Conservation (phyloP, 352 stramenopile genomes). For the Phytophthora capsici region DNA sequence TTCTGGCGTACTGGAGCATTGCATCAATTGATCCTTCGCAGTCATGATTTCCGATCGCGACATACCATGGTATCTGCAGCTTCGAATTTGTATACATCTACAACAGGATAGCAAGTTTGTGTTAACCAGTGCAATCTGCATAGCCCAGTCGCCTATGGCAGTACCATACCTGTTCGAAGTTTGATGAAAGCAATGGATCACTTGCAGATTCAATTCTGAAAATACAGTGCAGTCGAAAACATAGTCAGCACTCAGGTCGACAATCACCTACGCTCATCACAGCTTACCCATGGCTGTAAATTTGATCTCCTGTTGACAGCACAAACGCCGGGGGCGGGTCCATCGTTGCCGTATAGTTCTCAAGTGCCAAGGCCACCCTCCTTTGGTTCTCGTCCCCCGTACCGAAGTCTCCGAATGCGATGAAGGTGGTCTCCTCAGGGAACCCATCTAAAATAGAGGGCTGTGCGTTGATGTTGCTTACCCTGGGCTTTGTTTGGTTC, state of each 20-base stretch:
- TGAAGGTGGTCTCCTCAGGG: slow-evolving; percentile 70
- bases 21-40: slow-evolving; percentile 84
- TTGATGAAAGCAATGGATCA: slow-evolving; percentile 65
- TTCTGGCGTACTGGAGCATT: slow-evolving; percentile 80
- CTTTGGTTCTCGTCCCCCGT: slow-evolving; percentile 69
- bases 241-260: slow-evolving; percentile 2
- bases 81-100: slow-evolving; percentile 79
- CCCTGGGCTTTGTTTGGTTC: slow-evolving; percentile 15
- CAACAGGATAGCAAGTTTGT: slow-evolving; percentile 3
- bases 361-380: slow-evolving; percentile 68
- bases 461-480: slow-evolving; percentile 23
- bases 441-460: slow-evolving; percentile 52
- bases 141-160: not conserved
- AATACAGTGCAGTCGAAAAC: not conserved
- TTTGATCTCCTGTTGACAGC: slow-evolving; percentile 84
- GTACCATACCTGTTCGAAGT: slow-evolving; percentile 71
- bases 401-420: slow-evolving; percentile 85
- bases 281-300: slow-evolving; percentile 83
- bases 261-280: not conserved
- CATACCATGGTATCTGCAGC: slow-evolving; percentile 84
- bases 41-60: slow-evolving; percentile 90
- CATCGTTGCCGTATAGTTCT: slow-evolving; percentile 59
- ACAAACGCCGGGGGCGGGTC: slow-evolving; percentile 76
- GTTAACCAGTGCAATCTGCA: not conserved
- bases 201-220: slow-evolving; percentile 62